A percentile compares a stretch with the other conserved stretches of the same genome.
phyloP scores from a whole-genome alignment of 257 asterid genomes.

The Solanum medicagineum region DNA sequence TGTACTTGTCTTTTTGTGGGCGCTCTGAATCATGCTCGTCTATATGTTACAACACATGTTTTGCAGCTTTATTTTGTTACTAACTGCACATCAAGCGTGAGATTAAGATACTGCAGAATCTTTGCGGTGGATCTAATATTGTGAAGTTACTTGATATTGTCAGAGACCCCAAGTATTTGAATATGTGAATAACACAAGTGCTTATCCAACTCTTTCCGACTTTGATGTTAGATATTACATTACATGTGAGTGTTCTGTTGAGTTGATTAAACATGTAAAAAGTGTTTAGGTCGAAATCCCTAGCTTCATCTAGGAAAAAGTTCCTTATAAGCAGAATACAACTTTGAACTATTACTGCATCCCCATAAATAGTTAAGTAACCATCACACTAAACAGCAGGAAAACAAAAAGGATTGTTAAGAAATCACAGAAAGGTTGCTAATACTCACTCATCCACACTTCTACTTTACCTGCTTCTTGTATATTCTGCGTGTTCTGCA shows the following conservation, averaged over 20 bases:
- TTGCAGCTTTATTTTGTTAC: not conserved
- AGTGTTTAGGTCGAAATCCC: too few species aligned
- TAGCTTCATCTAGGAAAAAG: too few species aligned
- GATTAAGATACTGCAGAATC: slow-evolving; percentile 7
- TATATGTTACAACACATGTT: not conserved
- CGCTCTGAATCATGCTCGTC: not conserved
- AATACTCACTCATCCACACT: not conserved
- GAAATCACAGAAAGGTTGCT: too few species aligned
- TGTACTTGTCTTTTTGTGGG: not conserved
- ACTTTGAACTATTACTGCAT: too few species aligned
- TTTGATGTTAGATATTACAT: slow-evolving; percentile 4
- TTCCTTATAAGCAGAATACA: too few species aligned
- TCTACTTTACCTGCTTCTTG: not conserved
- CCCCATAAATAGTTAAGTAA: too few species aligned
- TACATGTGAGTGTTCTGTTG: not conserved
- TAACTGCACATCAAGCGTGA: slow-evolving; percentile 2
- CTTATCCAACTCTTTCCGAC: slow-evolving; percentile 4
- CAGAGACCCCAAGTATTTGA: slow-evolving; percentile 6
- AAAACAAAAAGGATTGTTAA: too few species aligned
- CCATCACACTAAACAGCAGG: too few species aligned
- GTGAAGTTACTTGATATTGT: slow-evolving; percentile 5
- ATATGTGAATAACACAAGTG: slow-evolving; percentile 8
- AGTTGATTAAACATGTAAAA: not conserved
- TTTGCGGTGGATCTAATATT: slow-evolving; percentile 6
- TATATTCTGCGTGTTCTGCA: not conserved